These are phyloP conservation scores for Salix caprea DNA, from an alignment of 345 rosid genomes.

Conservation along the genomic window DNA sequence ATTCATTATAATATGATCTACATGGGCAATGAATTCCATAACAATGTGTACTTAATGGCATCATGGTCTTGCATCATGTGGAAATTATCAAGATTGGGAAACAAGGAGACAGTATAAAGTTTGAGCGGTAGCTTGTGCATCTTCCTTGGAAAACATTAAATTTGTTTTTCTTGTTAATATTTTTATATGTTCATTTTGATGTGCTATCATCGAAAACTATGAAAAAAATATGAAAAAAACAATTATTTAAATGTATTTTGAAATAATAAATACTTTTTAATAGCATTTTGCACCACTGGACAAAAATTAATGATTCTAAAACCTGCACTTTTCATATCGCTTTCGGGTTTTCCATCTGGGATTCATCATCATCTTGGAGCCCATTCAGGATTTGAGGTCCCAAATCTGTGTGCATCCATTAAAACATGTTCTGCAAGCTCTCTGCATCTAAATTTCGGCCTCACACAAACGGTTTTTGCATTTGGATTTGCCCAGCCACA, in stretches of 20 bases:
- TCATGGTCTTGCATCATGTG: not conserved
- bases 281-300: no score
- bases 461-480: no score
- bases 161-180: no score
- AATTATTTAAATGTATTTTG: no score
- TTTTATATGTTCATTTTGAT: no score
- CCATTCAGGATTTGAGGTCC: not conserved
- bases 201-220: no score
- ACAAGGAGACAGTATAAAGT: conserved; percentile 15
- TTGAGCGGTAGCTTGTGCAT: no score
- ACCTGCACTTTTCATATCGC: not conserved
- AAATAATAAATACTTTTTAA: no score
- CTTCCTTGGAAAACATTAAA: no score
- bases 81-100: not conserved
- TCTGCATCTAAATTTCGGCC: no score
- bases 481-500: not conserved
- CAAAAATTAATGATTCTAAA: not conserved
- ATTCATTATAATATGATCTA: not conserved
- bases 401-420: not conserved
- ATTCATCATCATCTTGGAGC: not conserved
- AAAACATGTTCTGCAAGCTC: not conserved
- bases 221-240: no score
- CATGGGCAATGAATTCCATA: conserved; percentile 8
- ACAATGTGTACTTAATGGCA: conserved; percentile 10
- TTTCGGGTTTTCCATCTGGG: not conserved